Evolutionary conservation across 768 basidiomycete genomes (phyloP).

Genomic region (Rhodotorula paludigena): DNA sequence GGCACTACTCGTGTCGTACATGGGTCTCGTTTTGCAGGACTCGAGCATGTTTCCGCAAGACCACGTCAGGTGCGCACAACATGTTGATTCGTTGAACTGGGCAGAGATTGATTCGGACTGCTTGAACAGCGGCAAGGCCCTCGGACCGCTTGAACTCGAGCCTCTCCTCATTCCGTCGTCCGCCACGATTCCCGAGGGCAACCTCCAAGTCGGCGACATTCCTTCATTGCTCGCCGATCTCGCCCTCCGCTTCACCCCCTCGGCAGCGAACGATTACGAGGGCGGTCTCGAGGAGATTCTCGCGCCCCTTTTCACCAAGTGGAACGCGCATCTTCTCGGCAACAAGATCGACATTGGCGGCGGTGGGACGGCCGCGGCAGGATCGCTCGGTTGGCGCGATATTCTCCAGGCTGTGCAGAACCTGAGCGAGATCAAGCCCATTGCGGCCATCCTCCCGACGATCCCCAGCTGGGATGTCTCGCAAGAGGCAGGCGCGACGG

Average conservation of each 20-base stretch:
- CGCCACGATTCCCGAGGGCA: constrained; percentile 52
- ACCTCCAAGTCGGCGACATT: constrained; percentile 64
- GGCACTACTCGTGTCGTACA: constrained; percentile 77
- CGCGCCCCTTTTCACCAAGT: constrained; percentile 58
- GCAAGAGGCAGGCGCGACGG: constrained; percentile 3
- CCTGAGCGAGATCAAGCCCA: constrained; percentile 71
- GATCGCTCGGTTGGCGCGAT: constrained; percentile 64
- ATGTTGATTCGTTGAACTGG: constrained; percentile 32
- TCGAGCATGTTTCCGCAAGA: constrained; percentile 91
- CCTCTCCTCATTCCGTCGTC: constrained; percentile 65
- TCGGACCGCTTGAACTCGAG: constrained; percentile 78
- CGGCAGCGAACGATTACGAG: constrained; percentile 52
- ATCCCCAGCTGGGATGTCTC: constrained; percentile 14
- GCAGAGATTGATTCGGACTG: constrained; percentile 62
- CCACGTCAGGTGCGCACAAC: constrained; percentile 22
- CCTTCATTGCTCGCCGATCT: constrained; percentile 79
- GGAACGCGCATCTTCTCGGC: constrained; percentile 47
- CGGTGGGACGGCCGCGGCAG: constrained; percentile 7
- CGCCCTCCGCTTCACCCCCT: constrained; percentile 59
- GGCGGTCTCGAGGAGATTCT: constrained; percentile 73
- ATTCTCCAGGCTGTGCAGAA: constrained; percentile 74
- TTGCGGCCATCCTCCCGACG: constrained; percentile 61
- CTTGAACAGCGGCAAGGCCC: constrained; percentile 54
- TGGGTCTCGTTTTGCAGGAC: constrained; percentile 78
- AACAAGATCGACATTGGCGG: constrained; percentile 43